These are phyloP conservation scores for Apodospora peruviana DNA, from an alignment of 495 filamentous ascomycete genomes.

Conservation along the genomic window DNA sequence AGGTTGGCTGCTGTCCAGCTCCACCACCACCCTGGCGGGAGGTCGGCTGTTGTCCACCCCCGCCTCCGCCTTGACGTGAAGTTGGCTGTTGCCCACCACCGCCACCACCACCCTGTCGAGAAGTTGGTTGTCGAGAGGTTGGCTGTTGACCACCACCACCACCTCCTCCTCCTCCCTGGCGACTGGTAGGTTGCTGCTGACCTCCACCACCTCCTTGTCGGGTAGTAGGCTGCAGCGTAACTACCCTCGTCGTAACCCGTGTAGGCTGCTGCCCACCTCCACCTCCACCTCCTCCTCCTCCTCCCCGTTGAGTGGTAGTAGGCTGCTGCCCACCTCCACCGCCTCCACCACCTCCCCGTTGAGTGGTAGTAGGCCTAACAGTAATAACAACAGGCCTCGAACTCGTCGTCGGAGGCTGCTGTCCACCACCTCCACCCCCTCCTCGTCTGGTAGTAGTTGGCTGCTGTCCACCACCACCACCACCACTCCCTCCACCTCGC, in stretches of 20 bases:
- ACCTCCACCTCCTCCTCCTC: background rate
- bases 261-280: slow-evolving; percentile 3
- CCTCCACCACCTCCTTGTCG: slow-evolving; percentile 2
- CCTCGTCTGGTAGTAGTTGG: background rate
- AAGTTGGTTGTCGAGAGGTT: slow-evolving; percentile 2
- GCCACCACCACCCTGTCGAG: slow-evolving; percentile 1
- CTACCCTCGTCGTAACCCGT: background rate
- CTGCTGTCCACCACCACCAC: background rate
- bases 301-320: background rate
- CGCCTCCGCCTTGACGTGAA: slow-evolving; percentile 2
- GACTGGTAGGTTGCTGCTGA: slow-evolving; percentile 1
- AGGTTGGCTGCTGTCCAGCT: too few species aligned
- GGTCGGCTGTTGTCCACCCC: background rate
- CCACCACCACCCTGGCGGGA: too few species aligned
- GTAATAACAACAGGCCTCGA: background rate
- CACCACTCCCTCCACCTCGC: background rate
- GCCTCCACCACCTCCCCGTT: background rate
- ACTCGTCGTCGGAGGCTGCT: slow-evolving; percentile 5
- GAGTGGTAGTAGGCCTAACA: background rate
- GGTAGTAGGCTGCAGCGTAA: background rate
- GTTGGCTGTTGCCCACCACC: background rate
- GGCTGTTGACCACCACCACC: background rate
- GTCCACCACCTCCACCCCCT: slow-evolving; percentile 1
- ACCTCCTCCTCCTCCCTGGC: background rate
- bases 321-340: slow-evolving; percentile 2